Base-by-base conservation (phyloP, 768 basidiomycete genomes). In the Phlegmacium glaucopus region DNA sequence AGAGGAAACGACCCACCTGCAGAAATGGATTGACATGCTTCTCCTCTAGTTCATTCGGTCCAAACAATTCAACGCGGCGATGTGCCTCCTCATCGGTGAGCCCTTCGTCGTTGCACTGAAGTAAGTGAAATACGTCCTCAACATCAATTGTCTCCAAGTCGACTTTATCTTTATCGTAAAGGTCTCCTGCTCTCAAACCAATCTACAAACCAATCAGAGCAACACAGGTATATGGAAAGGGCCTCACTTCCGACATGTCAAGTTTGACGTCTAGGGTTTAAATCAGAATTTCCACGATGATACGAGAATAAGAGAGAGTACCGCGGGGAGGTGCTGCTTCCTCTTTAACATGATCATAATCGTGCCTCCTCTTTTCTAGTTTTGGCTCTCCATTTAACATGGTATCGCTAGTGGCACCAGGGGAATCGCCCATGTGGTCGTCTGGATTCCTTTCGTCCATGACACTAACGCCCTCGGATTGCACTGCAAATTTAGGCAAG, bases 101-200 rank as follows among this genome's bases (percentile, higher is more conserved):
- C 77, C 95, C 95, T 15, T 76, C 72, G 47, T 92, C 85, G 53
- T 77, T 75, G 65, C 91, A 94, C 66, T 97, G 93, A 37, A 98
- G 84, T 43, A 98, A 84, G 50, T 85, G 87, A 79, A 96, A 94
- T 64, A 97, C 94, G 59, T 97, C 94, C 50, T 91, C 92, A 61
- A 98, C 87, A 52, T 90, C 88, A 55, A 98, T 86, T 15, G 93
- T 94, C 74, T 97, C 95, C 47, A 98, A 78, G 69, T 98, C 95
- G 70, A 98, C 95, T 76, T 98, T 98, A 69, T 97, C 95, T 74
- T 94, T 95, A 71, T 96, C 94, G 67, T 96, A 97, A 35, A 94
- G 73, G 65, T 94, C 92, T 64, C 93, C 91, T 3, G 91, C 90
- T 64, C 82, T 92, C 54, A 94, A 76, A 67, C 92, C 87, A 48